Evolutionary conservation across 2,329 filamentous ascomycete species (phyloP).

Genomic region (Fusarium acutatum): DNA sequence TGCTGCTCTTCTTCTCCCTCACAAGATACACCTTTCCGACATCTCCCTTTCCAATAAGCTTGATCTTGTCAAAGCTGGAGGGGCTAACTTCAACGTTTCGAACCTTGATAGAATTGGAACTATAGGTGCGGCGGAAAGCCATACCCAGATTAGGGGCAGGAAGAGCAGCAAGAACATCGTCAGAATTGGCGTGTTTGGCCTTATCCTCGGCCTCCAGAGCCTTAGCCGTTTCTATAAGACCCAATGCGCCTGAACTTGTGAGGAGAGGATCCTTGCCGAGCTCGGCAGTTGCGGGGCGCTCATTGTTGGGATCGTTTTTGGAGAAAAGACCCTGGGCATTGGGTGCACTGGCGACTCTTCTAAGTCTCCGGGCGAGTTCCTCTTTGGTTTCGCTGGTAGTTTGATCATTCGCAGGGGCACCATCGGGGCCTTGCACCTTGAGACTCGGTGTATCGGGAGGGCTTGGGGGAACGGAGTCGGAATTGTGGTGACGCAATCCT

Average conservation of each 20-base stretch:
- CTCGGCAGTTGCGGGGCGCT: slow-evolving; percentile 85
- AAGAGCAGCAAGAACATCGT: slow-evolving; percentile 67
- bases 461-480: slow-evolving; percentile 89
- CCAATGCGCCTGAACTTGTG: slow-evolving; percentile 54
- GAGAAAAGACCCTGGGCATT: slow-evolving; percentile 94
- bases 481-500: slow-evolving; percentile 92
- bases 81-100: slow-evolving; percentile 96
- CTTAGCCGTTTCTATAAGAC: slow-evolving; percentile 48
- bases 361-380: slow-evolving; percentile 89
- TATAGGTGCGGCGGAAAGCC: slow-evolving; percentile 93
- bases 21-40: slow-evolving; percentile 99
- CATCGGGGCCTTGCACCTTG: slow-evolving; percentile 74
- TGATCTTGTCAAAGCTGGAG: slow-evolving; percentile 98
- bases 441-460: slow-evolving; percentile 89
- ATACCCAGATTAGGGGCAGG: slow-evolving; percentile 73
- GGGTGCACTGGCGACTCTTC: slow-evolving; percentile 93
- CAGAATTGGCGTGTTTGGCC: slow-evolving; percentile 52
- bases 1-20: slow-evolving; percentile 94
- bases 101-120: slow-evolving; percentile 99
- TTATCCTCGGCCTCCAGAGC: slow-evolving; percentile 36
- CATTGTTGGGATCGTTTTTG: slow-evolving; percentile 61
- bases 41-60: slow-evolving; percentile 97
- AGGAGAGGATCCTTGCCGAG: slow-evolving; percentile 82
- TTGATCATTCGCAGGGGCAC: slow-evolving; percentile 66
- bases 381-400: slow-evolving; percentile 86